These are phyloP conservation scores for Suhomyces sp. DNA, from an alignment of 805 yeast species.

Conservation along the genomic window DNA sequence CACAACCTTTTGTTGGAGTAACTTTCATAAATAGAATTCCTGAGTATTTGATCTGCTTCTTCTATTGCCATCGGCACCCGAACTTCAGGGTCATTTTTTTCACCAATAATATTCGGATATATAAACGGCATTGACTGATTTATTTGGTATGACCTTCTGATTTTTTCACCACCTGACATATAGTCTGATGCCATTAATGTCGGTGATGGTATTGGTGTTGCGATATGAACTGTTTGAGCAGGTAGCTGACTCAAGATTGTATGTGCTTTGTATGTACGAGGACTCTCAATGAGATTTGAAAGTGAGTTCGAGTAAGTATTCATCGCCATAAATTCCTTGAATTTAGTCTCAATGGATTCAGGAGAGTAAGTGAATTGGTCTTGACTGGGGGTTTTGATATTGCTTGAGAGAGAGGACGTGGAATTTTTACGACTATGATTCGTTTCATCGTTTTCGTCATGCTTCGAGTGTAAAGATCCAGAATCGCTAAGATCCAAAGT, in stretches of 20 bases:
- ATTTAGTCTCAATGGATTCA: constrained; percentile 22
- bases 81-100: constrained; percentile 2
- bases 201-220: constrained; percentile 90
- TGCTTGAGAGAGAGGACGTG: too few species aligned
- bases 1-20: constrained; percentile 70
- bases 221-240: constrained; percentile 61
- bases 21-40: constrained; percentile 60
- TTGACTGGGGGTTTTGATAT: too few species aligned
- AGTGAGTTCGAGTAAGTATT: constrained; percentile 50
- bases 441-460: too few species aligned
- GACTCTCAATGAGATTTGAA: constrained; percentile 58
- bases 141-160: constrained; percentile 59
- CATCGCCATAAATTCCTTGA: constrained; percentile 38
- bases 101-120: constrained; percentile 48
- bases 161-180: constrained; percentile 49
- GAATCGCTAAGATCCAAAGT: constrained; percentile 30
- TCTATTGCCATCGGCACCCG: constrained; percentile 68
- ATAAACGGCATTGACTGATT: constrained; percentile 67
- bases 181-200: constrained; percentile 47
- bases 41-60: constrained; percentile 74
- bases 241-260: constrained; percentile 47
- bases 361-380: constrained; percentile 8
- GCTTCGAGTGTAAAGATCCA: too few species aligned
- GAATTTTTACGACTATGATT: too few species aligned
- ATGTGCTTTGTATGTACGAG: constrained; percentile 51